These are phyloP conservation scores for Leishmania tropica DNA, from an alignment of 208 protist genomes.

Conservation along the genomic window DNA sequence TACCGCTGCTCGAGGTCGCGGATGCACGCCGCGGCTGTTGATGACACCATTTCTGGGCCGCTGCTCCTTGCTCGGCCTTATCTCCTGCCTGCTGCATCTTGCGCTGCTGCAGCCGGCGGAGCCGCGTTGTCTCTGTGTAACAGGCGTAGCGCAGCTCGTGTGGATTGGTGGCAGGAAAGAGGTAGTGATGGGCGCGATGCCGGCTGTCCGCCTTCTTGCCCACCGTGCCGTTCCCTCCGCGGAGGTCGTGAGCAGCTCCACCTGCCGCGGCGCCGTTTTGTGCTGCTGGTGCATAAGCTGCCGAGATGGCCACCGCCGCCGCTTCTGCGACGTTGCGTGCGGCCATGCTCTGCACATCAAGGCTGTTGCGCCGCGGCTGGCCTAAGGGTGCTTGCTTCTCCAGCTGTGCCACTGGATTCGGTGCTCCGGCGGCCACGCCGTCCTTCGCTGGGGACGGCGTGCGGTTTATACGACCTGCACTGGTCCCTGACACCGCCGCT, in stretches of 20 bases:
- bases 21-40: constrained; percentile 7
- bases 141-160: constrained; percentile 55
- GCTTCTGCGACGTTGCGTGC: constrained; percentile 8
- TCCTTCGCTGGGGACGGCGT: constrained; percentile 18
- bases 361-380: constrained; percentile 2
- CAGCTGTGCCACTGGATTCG: background rate
- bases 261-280: background rate
- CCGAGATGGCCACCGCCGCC: constrained; percentile 8
- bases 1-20: background rate
- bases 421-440: background rate
- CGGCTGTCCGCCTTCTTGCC: background rate
- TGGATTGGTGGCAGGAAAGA: constrained; percentile 58
- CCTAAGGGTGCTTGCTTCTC: background rate
- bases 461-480: background rate
- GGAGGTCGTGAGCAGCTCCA: background rate
- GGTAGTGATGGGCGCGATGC: constrained; percentile 6
- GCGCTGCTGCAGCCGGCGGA: constrained; percentile 19
- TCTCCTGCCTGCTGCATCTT: constrained; percentile 11
- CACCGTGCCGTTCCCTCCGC: background rate
- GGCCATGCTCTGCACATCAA: constrained; percentile 18
- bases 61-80: constrained; percentile 7
- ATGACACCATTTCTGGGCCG: constrained; percentile 2
- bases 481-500: background rate
- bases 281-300: constrained; percentile 3
- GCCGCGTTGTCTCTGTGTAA: constrained; percentile 25